These are phyloP conservation scores for Calvatia gigantea DNA, from an alignment of 768 basidiomycete species.

Conservation along the genomic window DNA sequence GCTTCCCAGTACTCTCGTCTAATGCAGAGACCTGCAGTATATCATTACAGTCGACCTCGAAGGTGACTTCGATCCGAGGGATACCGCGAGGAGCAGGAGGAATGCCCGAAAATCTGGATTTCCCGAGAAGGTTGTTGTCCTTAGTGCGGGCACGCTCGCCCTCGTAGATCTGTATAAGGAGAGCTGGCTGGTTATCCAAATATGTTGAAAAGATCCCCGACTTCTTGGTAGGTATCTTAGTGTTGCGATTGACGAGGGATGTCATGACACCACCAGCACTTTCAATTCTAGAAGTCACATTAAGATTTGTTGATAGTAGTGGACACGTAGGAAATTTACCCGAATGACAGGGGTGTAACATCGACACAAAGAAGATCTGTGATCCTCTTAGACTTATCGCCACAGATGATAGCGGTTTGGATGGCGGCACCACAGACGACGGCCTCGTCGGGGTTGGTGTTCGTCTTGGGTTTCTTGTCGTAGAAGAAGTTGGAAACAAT, in stretches of 20 bases:
- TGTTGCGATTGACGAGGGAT: constrained; percentile 97
- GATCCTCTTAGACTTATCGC: constrained; percentile 97
- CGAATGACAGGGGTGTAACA: constrained; percentile 84
- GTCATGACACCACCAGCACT: constrained; percentile 99
- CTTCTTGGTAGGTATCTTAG: constrained; percentile 97
- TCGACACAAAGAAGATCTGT: constrained; percentile 95
- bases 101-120: constrained; percentile 96
- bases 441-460: constrained; percentile 99
- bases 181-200: constrained; percentile 98
- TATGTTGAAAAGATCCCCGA: constrained; percentile 98
- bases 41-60: constrained; percentile 97
- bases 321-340: constrained; percentile 26
- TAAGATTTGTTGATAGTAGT: constrained; percentile 21
- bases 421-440: constrained; percentile 99
- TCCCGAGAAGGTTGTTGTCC: constrained; percentile 98
- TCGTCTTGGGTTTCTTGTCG: constrained; percentile 98
- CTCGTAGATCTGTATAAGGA: constrained; percentile 97
- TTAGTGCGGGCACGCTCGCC: constrained; percentile 98
- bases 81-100: constrained; percentile 97
- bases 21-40: constrained; percentile 93
- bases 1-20: constrained; percentile 97
- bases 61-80: constrained; percentile 96
- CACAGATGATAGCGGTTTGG: constrained; percentile 96
- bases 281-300: constrained; percentile 66
- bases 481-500: constrained; percentile 98